Base-by-base conservation (phyloP, 306 rosid genomes). In the Amphicarpaea edgeworthii region DNA sequence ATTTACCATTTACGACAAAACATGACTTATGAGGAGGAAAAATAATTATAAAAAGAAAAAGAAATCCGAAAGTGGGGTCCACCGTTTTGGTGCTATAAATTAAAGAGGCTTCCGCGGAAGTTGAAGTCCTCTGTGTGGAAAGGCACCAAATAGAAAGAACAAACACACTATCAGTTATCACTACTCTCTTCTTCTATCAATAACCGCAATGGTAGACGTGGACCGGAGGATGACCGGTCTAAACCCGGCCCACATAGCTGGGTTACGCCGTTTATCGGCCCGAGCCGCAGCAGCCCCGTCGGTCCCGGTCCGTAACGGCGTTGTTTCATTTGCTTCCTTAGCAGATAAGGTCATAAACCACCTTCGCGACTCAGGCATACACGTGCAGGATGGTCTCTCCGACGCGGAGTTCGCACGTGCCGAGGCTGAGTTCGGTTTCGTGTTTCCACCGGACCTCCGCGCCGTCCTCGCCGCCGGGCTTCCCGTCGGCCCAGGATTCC, bases 181-280 rank as follows among this genome's bases (percentile, higher is more conserved):
- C 54, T 15, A 28, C 40, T 8, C 59, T 15, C 3, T 3, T 24
- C 28, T 7, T 20, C 49, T 16, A 3, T 2, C 61, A 37, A 38
- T 50, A 37, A 38, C 26, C 47, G 84, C 62, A 69, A 96, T 96
- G 99, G 99, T 96, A n/a, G 99, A 96, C 88, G 98, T 96, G 21
- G 99, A 90, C 88, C 93, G 96, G 83, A 88, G 99, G 65, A 93
- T 96, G 93, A 68, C 96, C 85, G 97, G 98, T 65, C 91, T 93
- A 4, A 96, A 90, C 79, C 98, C 99, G 91, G 97, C 94, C 17
- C 96, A 96, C 73, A 53, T 88, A 8, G 99, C 99, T 58, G 99
- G 99, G 14, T 83, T 96, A 11, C 91, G 99, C 6, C 96, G 99
- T 0, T 90, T 96, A 40, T 96, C 99, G 0, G 99, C 97, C 2